These are phyloP conservation scores for Russula earlei DNA, from an alignment of 768 basidiomycete species.

Conservation along the genomic window DNA sequence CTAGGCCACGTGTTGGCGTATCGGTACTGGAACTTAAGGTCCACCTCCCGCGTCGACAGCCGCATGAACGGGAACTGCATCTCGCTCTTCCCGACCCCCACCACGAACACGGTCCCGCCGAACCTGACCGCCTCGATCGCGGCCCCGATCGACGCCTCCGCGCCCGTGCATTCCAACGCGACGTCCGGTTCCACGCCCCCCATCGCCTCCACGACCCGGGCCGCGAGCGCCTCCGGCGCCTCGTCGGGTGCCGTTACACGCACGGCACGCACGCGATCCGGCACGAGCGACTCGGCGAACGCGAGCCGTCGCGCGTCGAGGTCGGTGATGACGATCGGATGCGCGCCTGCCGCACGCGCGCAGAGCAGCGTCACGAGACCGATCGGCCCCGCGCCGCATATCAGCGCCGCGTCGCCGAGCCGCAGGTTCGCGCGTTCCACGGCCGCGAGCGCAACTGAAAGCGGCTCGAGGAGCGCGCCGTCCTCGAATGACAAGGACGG, in stretches of 20 bases:
- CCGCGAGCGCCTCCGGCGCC: constrained; percentile 41
- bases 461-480: constrained; percentile 57
- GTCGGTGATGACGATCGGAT: constrained; percentile 62
- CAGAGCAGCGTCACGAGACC: constrained; percentile 53
- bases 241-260: constrained; percentile 38
- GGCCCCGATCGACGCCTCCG: constrained; percentile 51
- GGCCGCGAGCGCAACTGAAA: constrained; percentile 59
- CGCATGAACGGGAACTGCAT: constrained; percentile 63
- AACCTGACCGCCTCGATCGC: constrained; percentile 42
- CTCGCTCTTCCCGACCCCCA: constrained; percentile 60
- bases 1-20: constrained; percentile 75
- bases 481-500: constrained; percentile 56
- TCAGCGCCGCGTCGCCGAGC: constrained; percentile 52
- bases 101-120: constrained; percentile 60
- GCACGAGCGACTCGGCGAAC: constrained; percentile 50
- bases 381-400: constrained; percentile 63
- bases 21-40: constrained; percentile 59
- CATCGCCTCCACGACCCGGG: constrained; percentile 42
- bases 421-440: constrained; percentile 56
- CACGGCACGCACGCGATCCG: constrained; percentile 37
- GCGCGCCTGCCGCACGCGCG: constrained; percentile 58
- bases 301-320: constrained; percentile 55
- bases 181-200: constrained; percentile 38
- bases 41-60: constrained; percentile 60
- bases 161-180: constrained; percentile 56